Conservation (phyloP, 208 protist species). For the Trypanosoma platydactyli region DNA sequence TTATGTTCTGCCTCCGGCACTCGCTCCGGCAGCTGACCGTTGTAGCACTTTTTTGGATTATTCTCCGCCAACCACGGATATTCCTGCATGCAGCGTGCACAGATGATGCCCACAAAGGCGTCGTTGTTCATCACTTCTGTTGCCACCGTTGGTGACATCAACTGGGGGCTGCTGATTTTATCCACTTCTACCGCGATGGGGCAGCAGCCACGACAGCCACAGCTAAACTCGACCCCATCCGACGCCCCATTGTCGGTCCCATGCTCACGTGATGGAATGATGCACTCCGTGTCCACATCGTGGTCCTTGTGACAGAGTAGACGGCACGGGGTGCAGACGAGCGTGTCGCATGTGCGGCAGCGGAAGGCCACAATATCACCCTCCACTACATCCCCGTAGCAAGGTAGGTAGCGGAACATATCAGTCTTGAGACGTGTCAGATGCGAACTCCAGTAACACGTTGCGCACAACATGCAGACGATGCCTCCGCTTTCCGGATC, state of each 20-base stretch:
- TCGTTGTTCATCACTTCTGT: constrained; percentile 75
- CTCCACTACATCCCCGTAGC: constrained; percentile 77
- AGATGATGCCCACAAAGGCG: constrained; percentile 79
- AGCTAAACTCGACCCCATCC: constrained; percentile 61
- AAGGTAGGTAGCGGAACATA: constrained; percentile 61
- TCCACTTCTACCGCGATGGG: constrained; percentile 55
- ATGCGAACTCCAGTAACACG: constrained; percentile 81
- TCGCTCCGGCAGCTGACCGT: constrained; percentile 51
- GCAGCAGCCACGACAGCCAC: constrained; percentile 74
- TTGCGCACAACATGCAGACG: constrained; percentile 76
- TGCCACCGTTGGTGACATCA: constrained; percentile 41
- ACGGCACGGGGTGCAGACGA: constrained; percentile 77
- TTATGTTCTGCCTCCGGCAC: constrained; percentile 18
- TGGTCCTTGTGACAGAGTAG: constrained; percentile 84
- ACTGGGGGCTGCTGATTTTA: constrained; percentile 34
- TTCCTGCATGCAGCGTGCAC: constrained; percentile 80
- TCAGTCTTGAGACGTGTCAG: constrained; percentile 55
- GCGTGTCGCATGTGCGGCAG: constrained; percentile 67
- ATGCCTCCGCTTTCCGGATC: constrained; percentile 65
- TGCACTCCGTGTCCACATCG: constrained; percentile 36
- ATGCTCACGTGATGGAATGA: constrained; percentile 41
- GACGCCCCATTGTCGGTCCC: constrained; percentile 48
- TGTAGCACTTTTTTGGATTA: constrained; percentile 58
- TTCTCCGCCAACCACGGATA: constrained; percentile 71
- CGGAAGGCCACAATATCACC: constrained; percentile 68